Evolutionary conservation across 192 early-diverging fungal species (phyloP).

Genomic region (Geranomyces variabilis): DNA sequence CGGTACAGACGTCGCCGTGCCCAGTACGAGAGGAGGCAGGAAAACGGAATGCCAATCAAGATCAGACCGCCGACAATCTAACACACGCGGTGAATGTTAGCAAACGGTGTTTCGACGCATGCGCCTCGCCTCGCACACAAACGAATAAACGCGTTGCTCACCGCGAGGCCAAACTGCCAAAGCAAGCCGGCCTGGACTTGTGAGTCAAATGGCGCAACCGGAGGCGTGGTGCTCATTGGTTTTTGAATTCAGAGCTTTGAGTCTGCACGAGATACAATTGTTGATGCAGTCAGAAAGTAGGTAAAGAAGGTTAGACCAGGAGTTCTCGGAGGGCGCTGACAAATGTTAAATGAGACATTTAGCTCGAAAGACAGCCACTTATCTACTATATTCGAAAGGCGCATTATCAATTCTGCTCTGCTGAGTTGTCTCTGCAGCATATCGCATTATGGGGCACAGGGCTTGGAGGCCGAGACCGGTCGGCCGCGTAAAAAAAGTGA

Average conservation of each 20-base stretch:
- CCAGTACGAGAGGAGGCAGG: constrained; percentile 34
- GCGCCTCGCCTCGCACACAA: neutral
- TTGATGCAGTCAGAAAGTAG: neutral
- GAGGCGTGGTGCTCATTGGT: neutral
- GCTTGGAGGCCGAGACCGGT: too few relatives aligned
- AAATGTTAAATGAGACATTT: too few relatives aligned
- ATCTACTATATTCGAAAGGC: too few relatives aligned
- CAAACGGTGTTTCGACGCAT: neutral
- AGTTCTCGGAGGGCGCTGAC: too few relatives aligned
- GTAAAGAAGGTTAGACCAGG: too few relatives aligned
- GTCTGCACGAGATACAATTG: neutral
- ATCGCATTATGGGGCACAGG: too few relatives aligned
- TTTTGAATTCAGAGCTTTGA: neutral
- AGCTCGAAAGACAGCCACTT: too few relatives aligned
- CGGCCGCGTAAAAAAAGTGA: too few relatives aligned
- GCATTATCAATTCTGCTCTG: too few relatives aligned
- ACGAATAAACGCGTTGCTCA: neutral
- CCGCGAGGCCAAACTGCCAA: constrained; percentile 39
- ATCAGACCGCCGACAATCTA: constrained; percentile 31
- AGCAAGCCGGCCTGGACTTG: constrained; percentile 1
- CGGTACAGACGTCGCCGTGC: constrained; percentile 21
- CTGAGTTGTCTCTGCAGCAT: too few relatives aligned
- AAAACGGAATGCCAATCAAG: constrained; percentile 32
- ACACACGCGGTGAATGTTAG: neutral
- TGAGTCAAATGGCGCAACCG: neutral